Evolutionary conservation across 148 eudicot genomes (phyloP), one percentile per base, ranked within the genome.

Genomic region (Persicaria tinctoria): DNA sequence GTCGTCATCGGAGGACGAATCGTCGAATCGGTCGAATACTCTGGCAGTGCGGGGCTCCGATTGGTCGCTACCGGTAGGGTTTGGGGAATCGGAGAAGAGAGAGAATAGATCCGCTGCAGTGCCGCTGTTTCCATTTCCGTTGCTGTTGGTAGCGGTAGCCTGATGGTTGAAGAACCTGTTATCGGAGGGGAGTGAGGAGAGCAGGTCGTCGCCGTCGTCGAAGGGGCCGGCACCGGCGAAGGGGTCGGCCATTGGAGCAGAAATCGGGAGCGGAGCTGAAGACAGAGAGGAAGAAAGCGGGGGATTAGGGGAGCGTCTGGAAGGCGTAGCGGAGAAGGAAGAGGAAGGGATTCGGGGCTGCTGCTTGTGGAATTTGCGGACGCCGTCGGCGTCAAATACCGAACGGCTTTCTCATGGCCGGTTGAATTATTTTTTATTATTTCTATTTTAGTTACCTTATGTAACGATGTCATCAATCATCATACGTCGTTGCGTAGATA

Each of bases 1-100:
- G 0, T 80, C 87, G 64, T 84, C 92, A 10, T 76, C 74, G 0
- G 87, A 80, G 0, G 96, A 82, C 0, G 92, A 85, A 6, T 78
- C 79, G 72, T 80, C 85, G 74, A 91, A 91, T 8, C 97, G 87
- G 68, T 93, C 97, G 77, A 89, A 93, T 16, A 91, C 73, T 81
- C 79, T 82, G 6, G 96, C 91, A 17, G 84, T 38, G 12, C 55
- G 81, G 9, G 55, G 75, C 44, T 10, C 68, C 54, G 63, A 50
- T 11, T 71, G 74, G 27, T 71, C 54, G 4, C 55, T 71, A 7
- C 54, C 73, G 45, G 51, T 55, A 16, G 72, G 75, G 32, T 49
- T 45, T 53, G 27, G 60, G 51, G 66, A 46, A 68, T 53, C 53
- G 60, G 75, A 70, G 46, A 47, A 57, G 18, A 57, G 20, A 20